These are phyloP conservation scores for Coemansia umbellata DNA, from an alignment of 192 early-diverging fungal species.

Conservation along the genomic window DNA sequence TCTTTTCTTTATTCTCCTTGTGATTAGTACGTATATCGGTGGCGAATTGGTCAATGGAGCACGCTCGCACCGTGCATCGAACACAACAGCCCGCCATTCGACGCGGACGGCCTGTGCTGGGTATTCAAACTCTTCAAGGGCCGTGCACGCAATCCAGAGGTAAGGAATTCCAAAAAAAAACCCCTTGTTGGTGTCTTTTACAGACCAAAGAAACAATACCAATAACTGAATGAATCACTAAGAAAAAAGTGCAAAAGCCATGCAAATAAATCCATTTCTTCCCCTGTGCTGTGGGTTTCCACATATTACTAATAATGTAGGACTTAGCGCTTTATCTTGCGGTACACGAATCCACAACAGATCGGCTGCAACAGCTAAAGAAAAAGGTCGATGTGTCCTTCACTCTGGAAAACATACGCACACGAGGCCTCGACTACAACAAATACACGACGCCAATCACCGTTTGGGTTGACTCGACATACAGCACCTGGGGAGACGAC, in stretches of 20 bases:
- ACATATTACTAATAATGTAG: neutral
- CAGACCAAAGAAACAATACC: neutral
- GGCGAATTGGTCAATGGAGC: constrained; percentile 51
- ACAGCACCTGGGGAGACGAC: constrained; percentile 49
- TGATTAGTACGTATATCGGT: constrained; percentile 49
- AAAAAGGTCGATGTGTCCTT: constrained; percentile 46
- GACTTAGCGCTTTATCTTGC: constrained; percentile 41
- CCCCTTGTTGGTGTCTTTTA: too few relatives aligned
- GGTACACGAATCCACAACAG: constrained; percentile 33
- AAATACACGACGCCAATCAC: constrained; percentile 48
- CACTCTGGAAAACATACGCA: constrained; percentile 36
- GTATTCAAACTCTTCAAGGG: constrained; percentile 52
- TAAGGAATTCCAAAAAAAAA: too few relatives aligned
- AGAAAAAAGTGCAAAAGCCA: too few relatives aligned
- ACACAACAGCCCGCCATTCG: constrained; percentile 48
- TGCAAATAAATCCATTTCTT: too few relatives aligned
- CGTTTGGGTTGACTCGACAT: constrained; percentile 45
- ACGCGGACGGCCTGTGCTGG: constrained; percentile 48
- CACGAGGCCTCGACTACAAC: constrained; percentile 39
- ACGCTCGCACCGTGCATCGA: constrained; percentile 44
- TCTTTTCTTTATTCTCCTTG: neutral
- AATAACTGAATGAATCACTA: too few relatives aligned
- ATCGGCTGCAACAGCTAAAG: constrained; percentile 11
- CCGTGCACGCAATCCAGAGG: constrained; percentile 35
- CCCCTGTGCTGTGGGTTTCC: neutral